These are phyloP conservation scores for Cymbopogon flexuosus DNA, from an alignment of 202 grass and related monocot species.

Conservation along the genomic window DNA sequence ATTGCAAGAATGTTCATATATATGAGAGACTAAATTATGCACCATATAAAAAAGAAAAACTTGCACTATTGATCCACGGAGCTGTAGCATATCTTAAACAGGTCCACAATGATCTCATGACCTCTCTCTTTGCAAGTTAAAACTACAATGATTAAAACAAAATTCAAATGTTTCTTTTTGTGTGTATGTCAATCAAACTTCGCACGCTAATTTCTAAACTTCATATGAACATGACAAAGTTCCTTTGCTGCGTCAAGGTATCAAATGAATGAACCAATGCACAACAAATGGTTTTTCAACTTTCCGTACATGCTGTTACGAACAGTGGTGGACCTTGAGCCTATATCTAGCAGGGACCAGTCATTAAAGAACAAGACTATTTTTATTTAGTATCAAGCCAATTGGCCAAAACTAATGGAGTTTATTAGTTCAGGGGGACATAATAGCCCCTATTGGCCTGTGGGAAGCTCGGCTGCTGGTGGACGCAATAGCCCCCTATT, in stretches of 20 bases:
- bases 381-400: too few species aligned
- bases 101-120: too few species aligned
- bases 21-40: background rate
- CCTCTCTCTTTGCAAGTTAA: too few species aligned
- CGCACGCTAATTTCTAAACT: background rate
- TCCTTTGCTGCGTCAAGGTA: background rate
- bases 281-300: background rate
- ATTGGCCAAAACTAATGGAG: too few species aligned
- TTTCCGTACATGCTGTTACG: background rate
- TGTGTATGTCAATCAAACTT: background rate
- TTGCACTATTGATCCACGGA: background rate
- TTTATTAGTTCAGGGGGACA: too few species aligned
- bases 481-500: too few species aligned
- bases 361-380: too few species aligned
- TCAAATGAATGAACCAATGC: background rate
- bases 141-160: background rate
- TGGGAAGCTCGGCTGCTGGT: too few species aligned
- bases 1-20: constrained; percentile 9
- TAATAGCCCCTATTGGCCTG: too few species aligned
- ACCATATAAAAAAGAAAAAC: background rate
- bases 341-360: too few species aligned
- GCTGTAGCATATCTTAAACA: background rate
- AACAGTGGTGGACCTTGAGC: too few species aligned
- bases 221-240: background rate
- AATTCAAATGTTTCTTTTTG: background rate